phyloP scores from a whole-genome alignment of 106 monocot genomes.

The Allium cepa region DNA sequence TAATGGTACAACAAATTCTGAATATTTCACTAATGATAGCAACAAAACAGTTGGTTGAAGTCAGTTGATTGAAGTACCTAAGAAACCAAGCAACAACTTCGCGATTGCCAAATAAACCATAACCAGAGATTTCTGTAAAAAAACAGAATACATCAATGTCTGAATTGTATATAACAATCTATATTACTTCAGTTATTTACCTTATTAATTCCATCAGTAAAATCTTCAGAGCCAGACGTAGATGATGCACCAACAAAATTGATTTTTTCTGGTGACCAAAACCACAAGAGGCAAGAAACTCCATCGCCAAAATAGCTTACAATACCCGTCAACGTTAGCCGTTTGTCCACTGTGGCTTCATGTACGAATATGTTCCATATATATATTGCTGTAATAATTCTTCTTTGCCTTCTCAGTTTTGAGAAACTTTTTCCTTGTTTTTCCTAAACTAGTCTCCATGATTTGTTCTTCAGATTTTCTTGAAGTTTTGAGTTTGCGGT shows the following conservation, averaged over 20 bases:
- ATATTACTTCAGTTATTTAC: not conserved
- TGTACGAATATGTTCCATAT: constrained; percentile 28
- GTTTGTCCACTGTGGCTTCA: constrained; percentile 19
- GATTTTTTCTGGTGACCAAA: too few species aligned
- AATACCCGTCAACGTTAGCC: constrained; percentile 29
- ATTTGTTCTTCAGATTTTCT: too few species aligned
- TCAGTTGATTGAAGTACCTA: too few species aligned
- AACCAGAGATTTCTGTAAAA: not conserved
- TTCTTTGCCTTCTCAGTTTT: not conserved
- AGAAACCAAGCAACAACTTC: not conserved
- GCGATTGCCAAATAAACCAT: constrained; percentile 4
- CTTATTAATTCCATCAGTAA: not conserved
- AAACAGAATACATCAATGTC: not conserved
- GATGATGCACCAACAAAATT: too few species aligned
- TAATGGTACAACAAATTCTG: too few species aligned
- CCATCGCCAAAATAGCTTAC: constrained; percentile 29
- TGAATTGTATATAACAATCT: not conserved
- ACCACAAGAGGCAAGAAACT: constrained; percentile 15
- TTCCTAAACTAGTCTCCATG: too few species aligned
- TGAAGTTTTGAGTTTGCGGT: too few species aligned
- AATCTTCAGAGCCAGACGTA: not conserved
- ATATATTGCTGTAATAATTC: not conserved
- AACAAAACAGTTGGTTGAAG: too few species aligned
- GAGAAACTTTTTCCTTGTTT: not conserved
- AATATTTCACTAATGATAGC: too few species aligned